Evolutionary conservation across 306 rosid genomes (phyloP), one percentile per base, ranked within the genome.

Genomic region (Potentilla sterilis): DNA sequence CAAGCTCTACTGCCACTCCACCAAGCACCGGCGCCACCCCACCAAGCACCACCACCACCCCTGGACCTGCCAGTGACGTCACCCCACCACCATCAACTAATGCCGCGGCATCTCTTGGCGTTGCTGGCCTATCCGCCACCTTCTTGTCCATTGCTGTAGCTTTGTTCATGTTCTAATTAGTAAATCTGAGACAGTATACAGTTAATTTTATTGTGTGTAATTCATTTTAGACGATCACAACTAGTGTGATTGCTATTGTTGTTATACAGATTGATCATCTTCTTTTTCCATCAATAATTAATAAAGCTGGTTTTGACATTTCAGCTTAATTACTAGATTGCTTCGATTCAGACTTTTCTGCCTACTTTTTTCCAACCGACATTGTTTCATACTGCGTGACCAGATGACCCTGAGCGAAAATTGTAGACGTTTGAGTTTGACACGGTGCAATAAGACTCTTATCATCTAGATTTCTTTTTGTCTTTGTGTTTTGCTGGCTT

Each of bases 71-170:
- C 0, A 8, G 77, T 70, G 7, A 70, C 16, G 19, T 37, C 15
- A 9, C 46, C 21, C 55, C 79, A 14, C 69, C 78, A 4, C 86
- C 94, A 0, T 70, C 88, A 7, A 84, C 87, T 0, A 35, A 3
- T 13, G 84, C 68, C 15, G 80, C 91, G 1, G 40, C 64, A 3
- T 84, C 89, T 12, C 68, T 87, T 1, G 64, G 77, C 32, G 71
- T 75, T 34, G 71, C 81, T 3, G 87, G 86, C 57, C 70, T 84
- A 3, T 83, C 68, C 43, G 83, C 85, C 47, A 52, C 86, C 46
- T 14, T 84, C 18, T 28, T 86, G n/a, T 80, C 87, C 59, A 2
- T 87, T 35, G 87, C 85, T 1, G 78, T 78, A 2, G 83, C 84
- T 42, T 77, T 91, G 66, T 70, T 18, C 47, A 16, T 86, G 76